A percentile compares a stretch with the other conserved stretches of the same genome.
These are phyloP conservation scores for Candolleomyces aberdarensis DNA, from an alignment of 768 basidiomycete genomes.

Conservation along the genomic window DNA sequence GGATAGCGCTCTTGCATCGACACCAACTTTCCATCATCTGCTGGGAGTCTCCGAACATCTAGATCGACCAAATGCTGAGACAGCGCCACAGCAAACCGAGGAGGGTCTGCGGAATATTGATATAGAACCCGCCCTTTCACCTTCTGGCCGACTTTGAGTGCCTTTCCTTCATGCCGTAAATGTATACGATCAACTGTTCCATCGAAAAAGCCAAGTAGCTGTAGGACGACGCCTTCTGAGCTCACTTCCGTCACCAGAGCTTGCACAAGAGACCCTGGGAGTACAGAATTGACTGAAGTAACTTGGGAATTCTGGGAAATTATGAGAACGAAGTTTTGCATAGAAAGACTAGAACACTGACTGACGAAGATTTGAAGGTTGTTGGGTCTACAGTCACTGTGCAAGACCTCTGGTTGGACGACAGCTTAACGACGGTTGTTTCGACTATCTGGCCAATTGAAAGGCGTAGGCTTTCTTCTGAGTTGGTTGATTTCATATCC, in stretches of 20 bases:
- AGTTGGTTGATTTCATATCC: slow-evolving; percentile 48
- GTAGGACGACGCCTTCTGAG: slow-evolving; percentile 76
- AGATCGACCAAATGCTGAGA: slow-evolving; percentile 68
- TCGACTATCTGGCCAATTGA: slow-evolving; percentile 67
- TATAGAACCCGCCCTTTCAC: slow-evolving; percentile 85
- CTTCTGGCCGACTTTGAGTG: slow-evolving; percentile 65
- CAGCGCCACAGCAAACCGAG: slow-evolving; percentile 79
- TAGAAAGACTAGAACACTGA: slow-evolving; percentile 30
- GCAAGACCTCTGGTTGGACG: slow-evolving; percentile 78
- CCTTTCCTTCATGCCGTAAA: slow-evolving; percentile 46
- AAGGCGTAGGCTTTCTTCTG: slow-evolving; percentile 28
- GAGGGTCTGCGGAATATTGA: slow-evolving; percentile 70
- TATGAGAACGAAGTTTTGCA: not conserved
- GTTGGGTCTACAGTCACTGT: slow-evolving; percentile 57
- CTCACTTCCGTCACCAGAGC: slow-evolving; percentile 75
- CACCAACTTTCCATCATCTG: slow-evolving; percentile 17
- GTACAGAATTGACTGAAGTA: slow-evolving; percentile 71
- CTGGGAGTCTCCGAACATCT: slow-evolving; percentile 32
- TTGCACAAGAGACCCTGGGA: slow-evolving; percentile 84
- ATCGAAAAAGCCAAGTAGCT: slow-evolving; percentile 88
- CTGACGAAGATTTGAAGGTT: slow-evolving; percentile 50
- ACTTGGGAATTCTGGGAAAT: slow-evolving; percentile 66
- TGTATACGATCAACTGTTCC: slow-evolving; percentile 87
- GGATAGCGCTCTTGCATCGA: slow-evolving; percentile 59
- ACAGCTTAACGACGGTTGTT: slow-evolving; percentile 61